Evolutionary conservation across 73 alveolate species (phyloP).

Genomic region (Paramecium sexaurelia): DNA sequence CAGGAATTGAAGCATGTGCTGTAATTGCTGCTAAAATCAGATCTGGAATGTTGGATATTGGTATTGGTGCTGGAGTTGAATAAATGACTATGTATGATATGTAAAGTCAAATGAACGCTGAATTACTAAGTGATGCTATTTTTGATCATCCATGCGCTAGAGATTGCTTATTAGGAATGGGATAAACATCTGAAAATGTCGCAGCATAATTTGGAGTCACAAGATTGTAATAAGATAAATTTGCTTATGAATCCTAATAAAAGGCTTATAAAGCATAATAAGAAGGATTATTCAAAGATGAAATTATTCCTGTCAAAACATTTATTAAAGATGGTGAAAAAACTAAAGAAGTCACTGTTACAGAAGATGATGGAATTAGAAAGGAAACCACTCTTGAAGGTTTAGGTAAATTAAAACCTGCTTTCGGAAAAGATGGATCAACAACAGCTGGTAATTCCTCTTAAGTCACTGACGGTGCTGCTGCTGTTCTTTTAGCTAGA

Average conservation of each 20-base stretch:
- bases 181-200: slow-evolving; percentile 98
- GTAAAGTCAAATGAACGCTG: slow-evolving; percentile 94
- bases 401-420: slow-evolving; percentile 94
- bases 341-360: slow-evolving; percentile 74
- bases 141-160: slow-evolving; percentile 95
- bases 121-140: slow-evolving; percentile 84
- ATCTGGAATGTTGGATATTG: slow-evolving; percentile 94
- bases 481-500: slow-evolving; percentile 96
- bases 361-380: slow-evolving; percentile 97
- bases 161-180: slow-evolving; percentile 99
- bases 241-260: slow-evolving; percentile 94
- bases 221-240: slow-evolving; percentile 94
- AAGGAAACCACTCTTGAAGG: slow-evolving; percentile 89
- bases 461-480: slow-evolving; percentile 99
- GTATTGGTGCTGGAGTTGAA: slow-evolving; percentile 99
- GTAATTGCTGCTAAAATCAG: slow-evolving; percentile 91
- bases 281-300: slow-evolving; percentile 91
- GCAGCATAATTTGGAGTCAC: slow-evolving; percentile 94
- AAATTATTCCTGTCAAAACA: slow-evolving; percentile 94
- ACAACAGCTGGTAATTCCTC: slow-evolving; percentile 98
- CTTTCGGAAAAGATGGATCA: slow-evolving; percentile 97
- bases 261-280: slow-evolving; percentile 94
- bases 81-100: slow-evolving; percentile 96
- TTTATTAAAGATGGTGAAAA: slow-evolving; percentile 81
- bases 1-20: slow-evolving; percentile 98